Evolutionary conservation across 2,329 filamentous ascomycete genomes (phyloP).

Genomic region (Penicillium rolfsii): DNA sequence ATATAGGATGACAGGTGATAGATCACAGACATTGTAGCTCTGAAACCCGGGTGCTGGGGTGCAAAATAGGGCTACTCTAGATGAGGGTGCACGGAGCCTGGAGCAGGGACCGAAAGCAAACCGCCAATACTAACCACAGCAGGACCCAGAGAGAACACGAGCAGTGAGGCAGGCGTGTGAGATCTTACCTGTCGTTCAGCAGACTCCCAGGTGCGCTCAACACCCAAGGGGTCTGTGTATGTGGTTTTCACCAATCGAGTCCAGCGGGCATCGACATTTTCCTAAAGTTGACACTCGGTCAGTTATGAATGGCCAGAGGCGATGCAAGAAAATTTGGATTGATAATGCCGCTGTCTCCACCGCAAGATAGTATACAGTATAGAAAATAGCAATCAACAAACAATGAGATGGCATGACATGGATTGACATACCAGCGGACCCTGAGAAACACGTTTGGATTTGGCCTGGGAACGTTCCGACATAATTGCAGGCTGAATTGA

Average conservation of each 20-base stretch:
- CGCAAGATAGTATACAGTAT: background rate
- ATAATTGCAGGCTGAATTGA: constrained; percentile 16
- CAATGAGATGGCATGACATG: background rate
- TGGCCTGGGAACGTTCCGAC: constrained; percentile 28
- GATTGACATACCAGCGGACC: constrained; percentile 39
- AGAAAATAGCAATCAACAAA: background rate
- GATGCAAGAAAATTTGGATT: background rate
- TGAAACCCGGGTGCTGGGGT: background rate
- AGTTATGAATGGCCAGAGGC: background rate
- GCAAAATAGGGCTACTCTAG: background rate
- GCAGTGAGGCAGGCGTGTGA: background rate
- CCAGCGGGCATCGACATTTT: constrained; percentile 48
- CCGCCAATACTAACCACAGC: constrained; percentile 5
- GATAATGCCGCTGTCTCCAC: background rate
- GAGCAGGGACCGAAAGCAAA: constrained; percentile 4
- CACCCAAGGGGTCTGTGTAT: constrained; percentile 49
- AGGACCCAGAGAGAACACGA: constrained; percentile 4
- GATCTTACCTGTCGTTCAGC: constrained; percentile 47
- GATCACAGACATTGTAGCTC: background rate
- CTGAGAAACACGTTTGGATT: constrained; percentile 38
- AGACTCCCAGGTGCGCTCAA: constrained; percentile 50
- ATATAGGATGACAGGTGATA: constrained; percentile 2
- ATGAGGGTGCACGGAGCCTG: background rate
- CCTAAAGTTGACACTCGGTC: constrained; percentile 29
- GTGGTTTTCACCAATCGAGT: constrained; percentile 47